phyloP scores from a whole-genome alignment of 2,329 filamentous ascomycete genomes.

The Ceratocystis lukuohia region DNA sequence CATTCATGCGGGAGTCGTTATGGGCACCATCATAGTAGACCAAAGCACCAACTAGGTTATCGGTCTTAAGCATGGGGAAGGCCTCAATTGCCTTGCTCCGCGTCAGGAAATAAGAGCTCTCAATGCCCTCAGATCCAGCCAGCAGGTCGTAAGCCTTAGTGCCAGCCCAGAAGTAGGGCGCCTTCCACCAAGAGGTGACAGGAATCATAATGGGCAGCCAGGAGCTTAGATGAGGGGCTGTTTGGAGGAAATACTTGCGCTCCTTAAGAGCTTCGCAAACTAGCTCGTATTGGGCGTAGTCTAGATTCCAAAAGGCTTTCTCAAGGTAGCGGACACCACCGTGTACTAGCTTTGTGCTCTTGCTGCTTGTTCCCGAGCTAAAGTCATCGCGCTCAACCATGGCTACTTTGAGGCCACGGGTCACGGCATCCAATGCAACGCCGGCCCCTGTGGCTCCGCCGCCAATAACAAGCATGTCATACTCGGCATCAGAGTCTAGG shows the following conservation, averaged over 20 bases:
- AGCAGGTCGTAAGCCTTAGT: constrained; percentile 77
- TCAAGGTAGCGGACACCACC: constrained; percentile 62
- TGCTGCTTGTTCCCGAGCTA: constrained; percentile 58
- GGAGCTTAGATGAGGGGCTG: constrained; percentile 57
- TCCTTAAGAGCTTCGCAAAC: constrained; percentile 62
- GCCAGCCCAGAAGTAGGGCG: constrained; percentile 62
- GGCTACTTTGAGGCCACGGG: constrained; percentile 57
- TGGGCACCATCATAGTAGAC: constrained; percentile 89
- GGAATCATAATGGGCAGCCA: constrained; percentile 69
- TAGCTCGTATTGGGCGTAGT: constrained; percentile 58
- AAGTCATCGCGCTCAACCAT: constrained; percentile 62
- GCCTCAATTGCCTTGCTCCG: constrained; percentile 75
- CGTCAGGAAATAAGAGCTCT: constrained; percentile 78
- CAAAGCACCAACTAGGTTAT: constrained; percentile 63
- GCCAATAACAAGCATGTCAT: constrained; percentile 58
- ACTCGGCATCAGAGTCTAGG: constrained; percentile 32
- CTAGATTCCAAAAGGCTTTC: constrained; percentile 63
- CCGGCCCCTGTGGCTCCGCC: constrained; percentile 59
- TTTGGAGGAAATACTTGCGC: constrained; percentile 61
- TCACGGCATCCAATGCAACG: constrained; percentile 58
- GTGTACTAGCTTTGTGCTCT: constrained; percentile 67
- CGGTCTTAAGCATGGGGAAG: constrained; percentile 77
- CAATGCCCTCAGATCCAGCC: constrained; percentile 74
- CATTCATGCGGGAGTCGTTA: constrained; percentile 87
- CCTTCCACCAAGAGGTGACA: constrained; percentile 63